Percentiles rank a stretch among this genome's conserved stretches.
These are phyloP conservation scores for Pythium periplocum DNA, from an alignment of 352 stramenopile species.

Conservation along the genomic window DNA sequence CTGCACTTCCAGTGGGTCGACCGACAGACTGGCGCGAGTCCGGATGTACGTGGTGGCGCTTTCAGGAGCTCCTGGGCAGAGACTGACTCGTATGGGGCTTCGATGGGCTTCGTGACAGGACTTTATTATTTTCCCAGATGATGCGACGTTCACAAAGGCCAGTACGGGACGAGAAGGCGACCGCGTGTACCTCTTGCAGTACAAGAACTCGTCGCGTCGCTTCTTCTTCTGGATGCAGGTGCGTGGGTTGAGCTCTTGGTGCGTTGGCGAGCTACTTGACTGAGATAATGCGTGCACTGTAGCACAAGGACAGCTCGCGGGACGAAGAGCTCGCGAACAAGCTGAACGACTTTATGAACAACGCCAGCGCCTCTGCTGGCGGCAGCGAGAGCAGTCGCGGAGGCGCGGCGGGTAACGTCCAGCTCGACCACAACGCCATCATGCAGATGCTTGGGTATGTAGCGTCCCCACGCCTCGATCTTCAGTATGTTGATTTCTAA, in stretches of 20 bases:
- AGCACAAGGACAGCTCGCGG: slow-evolving; percentile 86
- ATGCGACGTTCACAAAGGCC: slow-evolving; percentile 84
- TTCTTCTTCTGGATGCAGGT: slow-evolving; percentile 97
- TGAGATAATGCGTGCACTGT: background rate
- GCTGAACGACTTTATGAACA: slow-evolving; percentile 88
- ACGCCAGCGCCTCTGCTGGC: slow-evolving; percentile 43
- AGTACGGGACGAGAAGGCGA: slow-evolving; percentile 83
- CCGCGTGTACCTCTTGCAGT: slow-evolving; percentile 90
- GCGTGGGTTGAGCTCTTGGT: background rate
- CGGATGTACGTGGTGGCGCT: slow-evolving; percentile 34
- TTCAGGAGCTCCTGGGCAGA: slow-evolving; percentile 1
- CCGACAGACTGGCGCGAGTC: slow-evolving; percentile 72
- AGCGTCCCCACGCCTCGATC: background rate
- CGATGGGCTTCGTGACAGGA: slow-evolving; percentile 30
- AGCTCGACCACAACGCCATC: slow-evolving; percentile 87
- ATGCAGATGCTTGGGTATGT: slow-evolving; percentile 87
- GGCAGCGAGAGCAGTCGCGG: slow-evolving; percentile 21
- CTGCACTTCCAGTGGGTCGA: slow-evolving; percentile 93
- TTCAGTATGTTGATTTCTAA: background rate
- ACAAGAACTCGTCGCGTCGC: slow-evolving; percentile 87
- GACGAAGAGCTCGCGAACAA: slow-evolving; percentile 87
- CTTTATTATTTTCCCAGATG: slow-evolving; percentile 91
- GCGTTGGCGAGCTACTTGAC: no score
- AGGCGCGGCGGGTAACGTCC: slow-evolving; percentile 47
- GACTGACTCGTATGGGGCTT: background rate